Conservation (phyloP, 768 basidiomycete species). For the Asterophora parasitica region DNA sequence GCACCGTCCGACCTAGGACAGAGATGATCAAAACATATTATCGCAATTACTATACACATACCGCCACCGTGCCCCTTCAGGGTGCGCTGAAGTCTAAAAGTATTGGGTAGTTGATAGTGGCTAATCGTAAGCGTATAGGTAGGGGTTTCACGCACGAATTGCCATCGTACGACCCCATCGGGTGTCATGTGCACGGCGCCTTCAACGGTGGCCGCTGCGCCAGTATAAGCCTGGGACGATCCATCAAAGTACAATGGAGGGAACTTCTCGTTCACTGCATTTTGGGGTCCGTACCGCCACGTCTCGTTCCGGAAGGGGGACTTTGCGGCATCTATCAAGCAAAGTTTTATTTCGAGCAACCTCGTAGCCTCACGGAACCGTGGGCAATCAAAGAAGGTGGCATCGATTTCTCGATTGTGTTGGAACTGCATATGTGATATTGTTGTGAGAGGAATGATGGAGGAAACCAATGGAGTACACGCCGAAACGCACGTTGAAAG, state of each 20-base stretch:
- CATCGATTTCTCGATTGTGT: conserved; percentile 32
- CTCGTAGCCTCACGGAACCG: conserved; percentile 63
- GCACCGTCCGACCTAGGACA: conserved; percentile 55
- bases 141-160: conserved; percentile 45
- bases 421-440: conserved; percentile 29
- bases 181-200: conserved; percentile 46
- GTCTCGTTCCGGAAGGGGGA: conserved; percentile 23
- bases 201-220: conserved; percentile 41
- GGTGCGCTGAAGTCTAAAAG: conserved; percentile 48
- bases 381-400: conserved; percentile 48
- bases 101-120: conserved; percentile 2
- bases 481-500: conserved; percentile 46
- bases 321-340: conserved; percentile 32
- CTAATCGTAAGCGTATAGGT: background rate
- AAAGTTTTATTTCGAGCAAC: conserved; percentile 53
- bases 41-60: background rate
- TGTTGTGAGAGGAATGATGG: too few species aligned
- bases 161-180: conserved; percentile 47
- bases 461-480: background rate
- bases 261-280: conserved; percentile 24
- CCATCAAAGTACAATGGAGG: conserved; percentile 47
- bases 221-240: conserved; percentile 35
- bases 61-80: conserved; percentile 38
- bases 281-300: background rate
- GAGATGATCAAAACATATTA: background rate